These are phyloP conservation scores for Dysphania ambrosioides DNA, from an alignment of 148 eudicot genomes.

Conservation along the genomic window DNA sequence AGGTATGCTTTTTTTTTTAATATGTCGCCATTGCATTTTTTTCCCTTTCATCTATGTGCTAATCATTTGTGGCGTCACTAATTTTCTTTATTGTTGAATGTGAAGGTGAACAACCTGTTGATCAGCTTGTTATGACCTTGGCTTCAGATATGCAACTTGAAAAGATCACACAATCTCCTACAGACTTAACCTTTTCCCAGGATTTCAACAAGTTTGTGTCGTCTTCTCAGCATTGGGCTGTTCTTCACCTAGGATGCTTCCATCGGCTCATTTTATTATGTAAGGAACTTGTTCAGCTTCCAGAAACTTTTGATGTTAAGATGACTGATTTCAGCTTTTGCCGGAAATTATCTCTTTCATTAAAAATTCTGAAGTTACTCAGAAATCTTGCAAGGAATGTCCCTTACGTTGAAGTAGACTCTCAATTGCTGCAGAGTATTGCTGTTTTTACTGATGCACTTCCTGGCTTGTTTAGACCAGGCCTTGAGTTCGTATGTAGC, in stretches of 20 bases:
- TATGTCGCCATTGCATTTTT: neutral
- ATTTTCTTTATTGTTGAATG: constrained; percentile 21
- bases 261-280: constrained; percentile 62
- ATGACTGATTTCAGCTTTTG: constrained; percentile 34
- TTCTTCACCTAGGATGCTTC: constrained; percentile 64
- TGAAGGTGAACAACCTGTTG: constrained; percentile 66
- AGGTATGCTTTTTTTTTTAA: constrained; percentile 48
- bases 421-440: constrained; percentile 48
- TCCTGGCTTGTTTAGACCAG: constrained; percentile 59
- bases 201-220: constrained; percentile 49
- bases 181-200: constrained; percentile 35
- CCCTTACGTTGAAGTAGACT: constrained; percentile 54
- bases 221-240: constrained; percentile 74
- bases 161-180: constrained; percentile 25
- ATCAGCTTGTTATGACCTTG: constrained; percentile 60
- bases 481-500: constrained; percentile 57
- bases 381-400: constrained; percentile 48
- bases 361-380: constrained; percentile 68
- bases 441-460: constrained; percentile 59
- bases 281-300: constrained; percentile 46
- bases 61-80: constrained; percentile 4
- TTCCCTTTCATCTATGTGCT: too few species aligned
- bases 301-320: constrained; percentile 57
- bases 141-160: constrained; percentile 63
- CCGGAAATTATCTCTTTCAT: constrained; percentile 52